Conservation (phyloP, 345 rosid genomes). For the Moringa oleifera region DNA sequence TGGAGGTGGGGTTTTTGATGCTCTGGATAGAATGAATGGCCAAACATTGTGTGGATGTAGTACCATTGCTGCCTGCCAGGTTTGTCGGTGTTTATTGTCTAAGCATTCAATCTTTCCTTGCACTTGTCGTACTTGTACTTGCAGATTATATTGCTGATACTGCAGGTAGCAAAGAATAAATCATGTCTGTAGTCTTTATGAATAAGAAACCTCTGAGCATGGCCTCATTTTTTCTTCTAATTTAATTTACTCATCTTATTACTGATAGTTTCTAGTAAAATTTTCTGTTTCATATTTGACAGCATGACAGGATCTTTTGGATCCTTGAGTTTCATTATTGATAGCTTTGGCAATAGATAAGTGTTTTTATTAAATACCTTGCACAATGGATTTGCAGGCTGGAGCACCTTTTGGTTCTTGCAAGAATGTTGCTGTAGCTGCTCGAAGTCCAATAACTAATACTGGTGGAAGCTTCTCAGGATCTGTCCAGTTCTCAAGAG, state of each 20-base stretch:
- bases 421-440: slow-evolving; percentile 55
- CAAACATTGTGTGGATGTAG: slow-evolving; percentile 74
- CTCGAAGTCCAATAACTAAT: slow-evolving; percentile 43
- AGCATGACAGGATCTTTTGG: background rate
- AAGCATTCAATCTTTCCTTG: background rate
- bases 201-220: background rate
- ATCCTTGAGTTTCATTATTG: background rate
- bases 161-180: too few species aligned
- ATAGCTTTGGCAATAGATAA: background rate
- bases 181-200: background rate
- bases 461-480: slow-evolving; percentile 73
- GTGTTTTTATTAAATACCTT: slow-evolving; percentile 8
- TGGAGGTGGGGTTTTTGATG: slow-evolving; percentile 90
- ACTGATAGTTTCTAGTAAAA: background rate
- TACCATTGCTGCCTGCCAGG: slow-evolving; percentile 83
- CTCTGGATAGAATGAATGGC: slow-evolving; percentile 82
- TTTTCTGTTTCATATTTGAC: background rate
- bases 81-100: slow-evolving; percentile 21
- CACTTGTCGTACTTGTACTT: background rate
- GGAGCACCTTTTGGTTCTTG: slow-evolving; percentile 88
- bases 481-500: slow-evolving; percentile 72
- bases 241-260: background rate
- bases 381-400: slow-evolving; percentile 40
- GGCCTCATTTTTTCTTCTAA: background rate
- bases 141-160: too few species aligned